A percentile compares a stretch with the other conserved stretches of the same genome.
phyloP scores from a whole-genome alignment of 371 early-diverging fungal species.

The Capniomyces stellatus region DNA sequence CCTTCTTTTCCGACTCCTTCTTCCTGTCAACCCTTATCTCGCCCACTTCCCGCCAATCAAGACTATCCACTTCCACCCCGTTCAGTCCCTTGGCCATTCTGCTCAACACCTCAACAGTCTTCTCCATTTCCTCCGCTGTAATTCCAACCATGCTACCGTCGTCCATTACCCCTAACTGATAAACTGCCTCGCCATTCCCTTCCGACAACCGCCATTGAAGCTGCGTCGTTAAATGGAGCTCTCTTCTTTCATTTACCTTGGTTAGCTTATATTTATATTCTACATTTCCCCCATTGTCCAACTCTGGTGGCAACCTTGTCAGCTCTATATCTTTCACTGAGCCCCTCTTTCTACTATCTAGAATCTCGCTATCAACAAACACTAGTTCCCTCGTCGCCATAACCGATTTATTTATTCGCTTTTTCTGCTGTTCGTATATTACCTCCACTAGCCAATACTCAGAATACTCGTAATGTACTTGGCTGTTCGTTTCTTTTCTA shows the following conservation, averaged over 20 bases:
- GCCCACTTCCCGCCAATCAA: background rate
- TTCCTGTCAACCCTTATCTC: background rate
- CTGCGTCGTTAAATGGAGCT: slow-evolving; percentile 78
- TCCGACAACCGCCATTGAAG: slow-evolving; percentile 79
- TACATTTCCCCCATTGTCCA: slow-evolving; percentile 68
- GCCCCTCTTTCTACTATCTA: background rate
- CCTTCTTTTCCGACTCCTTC: background rate
- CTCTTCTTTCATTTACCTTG: slow-evolving; percentile 43
- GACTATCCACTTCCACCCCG: background rate
- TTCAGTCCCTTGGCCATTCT: slow-evolving; percentile 12
- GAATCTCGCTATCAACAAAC: background rate
- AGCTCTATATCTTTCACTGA: slow-evolving; percentile 1
- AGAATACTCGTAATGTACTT: too few species aligned
- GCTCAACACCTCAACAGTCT: slow-evolving; percentile 9
- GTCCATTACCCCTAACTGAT: slow-evolving; percentile 80
- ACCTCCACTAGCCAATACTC: too few species aligned
- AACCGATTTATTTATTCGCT: too few species aligned
- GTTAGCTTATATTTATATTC: slow-evolving; percentile 80
- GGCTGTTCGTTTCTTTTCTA: too few species aligned
- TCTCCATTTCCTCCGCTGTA: slow-evolving; percentile 15
- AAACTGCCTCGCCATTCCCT: slow-evolving; percentile 71
- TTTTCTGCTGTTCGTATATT: too few species aligned
- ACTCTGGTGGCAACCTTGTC: slow-evolving; percentile 50
- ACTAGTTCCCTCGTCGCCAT: background rate
- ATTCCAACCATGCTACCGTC: slow-evolving; percentile 68